These are phyloP conservation scores for Pleurostoma richardsiae DNA, from an alignment of 2,329 filamentous ascomycete genomes.

Conservation along the genomic window DNA sequence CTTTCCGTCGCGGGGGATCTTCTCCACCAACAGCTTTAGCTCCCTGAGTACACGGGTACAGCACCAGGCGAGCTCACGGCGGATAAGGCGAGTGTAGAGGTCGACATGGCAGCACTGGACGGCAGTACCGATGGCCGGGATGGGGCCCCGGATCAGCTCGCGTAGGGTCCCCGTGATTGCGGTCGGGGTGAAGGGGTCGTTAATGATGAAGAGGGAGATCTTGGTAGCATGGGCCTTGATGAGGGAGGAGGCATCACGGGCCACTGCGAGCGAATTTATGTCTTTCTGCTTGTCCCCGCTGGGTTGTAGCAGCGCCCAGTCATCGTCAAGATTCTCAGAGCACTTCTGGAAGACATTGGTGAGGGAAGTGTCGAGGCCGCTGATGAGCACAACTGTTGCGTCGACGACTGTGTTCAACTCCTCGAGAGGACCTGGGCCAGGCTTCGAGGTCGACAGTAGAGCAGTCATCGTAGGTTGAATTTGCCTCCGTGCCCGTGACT, in stretches of 20 bases:
- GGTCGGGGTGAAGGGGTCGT: conserved; percentile 77
- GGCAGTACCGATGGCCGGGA: conserved; percentile 69
- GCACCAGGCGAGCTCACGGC: conserved; percentile 56
- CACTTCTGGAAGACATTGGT: conserved; percentile 5
- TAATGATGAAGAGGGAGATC: conserved; percentile 80
- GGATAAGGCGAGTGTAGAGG: conserved; percentile 59
- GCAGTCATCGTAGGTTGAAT: no score
- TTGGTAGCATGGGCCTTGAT: conserved; percentile 83
- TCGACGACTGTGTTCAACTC: conserved; percentile 13
- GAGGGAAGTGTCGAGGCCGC: conserved; percentile 8
- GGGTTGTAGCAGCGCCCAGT: neutral
- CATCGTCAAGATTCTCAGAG: conserved; percentile 2
- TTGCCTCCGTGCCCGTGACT: no score
- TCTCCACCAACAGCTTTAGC: conserved; percentile 52
- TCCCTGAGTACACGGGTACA: conserved; percentile 58
- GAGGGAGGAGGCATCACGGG: conserved; percentile 66
- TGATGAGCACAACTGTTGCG: conserved; percentile 15
- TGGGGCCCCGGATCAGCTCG: conserved; percentile 66
- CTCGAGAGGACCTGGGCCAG: conserved; percentile 3
- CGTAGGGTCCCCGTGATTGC: conserved; percentile 67
- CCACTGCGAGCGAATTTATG: conserved; percentile 59
- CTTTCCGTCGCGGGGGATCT: conserved; percentile 56
- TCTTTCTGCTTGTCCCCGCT: conserved; percentile 7
- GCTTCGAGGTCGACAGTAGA: neutral
- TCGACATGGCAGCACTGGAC: conserved; percentile 59